Evolutionary conservation across 2,329 filamentous ascomycete genomes (phyloP).

Genomic region (Alternaria infectoria): DNA sequence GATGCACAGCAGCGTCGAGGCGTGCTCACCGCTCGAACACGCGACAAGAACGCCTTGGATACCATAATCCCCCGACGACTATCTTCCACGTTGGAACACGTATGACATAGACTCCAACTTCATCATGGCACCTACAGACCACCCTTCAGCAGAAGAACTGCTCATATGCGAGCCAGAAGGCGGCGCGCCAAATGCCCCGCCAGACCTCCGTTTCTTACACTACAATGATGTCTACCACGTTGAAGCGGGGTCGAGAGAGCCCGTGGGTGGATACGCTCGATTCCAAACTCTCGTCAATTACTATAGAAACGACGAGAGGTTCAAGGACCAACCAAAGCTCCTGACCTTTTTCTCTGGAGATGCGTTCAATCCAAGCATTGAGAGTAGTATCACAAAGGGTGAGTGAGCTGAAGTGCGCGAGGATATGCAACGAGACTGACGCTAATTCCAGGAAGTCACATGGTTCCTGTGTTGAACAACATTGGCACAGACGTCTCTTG

Average conservation of each 20-base stretch:
- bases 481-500: conserved; percentile 82
- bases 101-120: neutral
- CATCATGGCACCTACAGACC: conserved; percentile 35
- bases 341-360: conserved; percentile 89
- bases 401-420: neutral
- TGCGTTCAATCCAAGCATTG: conserved; percentile 88
- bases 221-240: conserved; percentile 96
- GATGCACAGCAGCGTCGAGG: conserved; percentile 7
- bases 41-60: conserved; percentile 18
- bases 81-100: neutral
- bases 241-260: conserved; percentile 76
- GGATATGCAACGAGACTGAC: neutral
- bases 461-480: conserved; percentile 83
- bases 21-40: conserved; percentile 34
- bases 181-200: conserved; percentile 54
- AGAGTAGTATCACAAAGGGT: conserved; percentile 89
- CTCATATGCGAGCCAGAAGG: conserved; percentile 53
- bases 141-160: conserved; percentile 41
- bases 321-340: conserved; percentile 67
- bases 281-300: conserved; percentile 81
- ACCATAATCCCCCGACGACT: conserved; percentile 2
- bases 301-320: conserved; percentile 70
- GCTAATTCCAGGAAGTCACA: conserved; percentile 68
- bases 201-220: conserved; percentile 82
- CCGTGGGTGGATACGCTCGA: conserved; percentile 78